Evolutionary conservation across 441 rosid genomes (phyloP).

Genomic region (Breynia disticha): DNA sequence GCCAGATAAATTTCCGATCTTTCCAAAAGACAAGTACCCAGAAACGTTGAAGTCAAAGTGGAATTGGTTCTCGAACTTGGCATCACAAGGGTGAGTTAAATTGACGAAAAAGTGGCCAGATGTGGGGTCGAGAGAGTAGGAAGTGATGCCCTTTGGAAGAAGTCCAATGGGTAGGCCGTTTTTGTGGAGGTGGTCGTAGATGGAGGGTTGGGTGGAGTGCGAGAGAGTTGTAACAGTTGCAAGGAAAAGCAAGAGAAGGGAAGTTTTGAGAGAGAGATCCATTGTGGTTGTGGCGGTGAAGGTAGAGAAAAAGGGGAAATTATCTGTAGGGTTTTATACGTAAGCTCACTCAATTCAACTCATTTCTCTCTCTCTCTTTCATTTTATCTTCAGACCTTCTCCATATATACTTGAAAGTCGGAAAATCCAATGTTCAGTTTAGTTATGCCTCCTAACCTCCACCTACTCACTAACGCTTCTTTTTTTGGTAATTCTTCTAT

Average conservation of each 20-base stretch:
- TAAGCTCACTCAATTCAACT: too few relatives aligned
- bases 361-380: too few relatives aligned
- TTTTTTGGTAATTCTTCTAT: too few relatives aligned
- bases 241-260: slow-evolving; percentile 10
- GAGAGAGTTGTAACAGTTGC: slow-evolving; percentile 9
- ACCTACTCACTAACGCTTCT: too few relatives aligned
- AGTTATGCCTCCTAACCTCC: too few relatives aligned
- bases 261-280: slow-evolving; percentile 3
- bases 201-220: slow-evolving; percentile 13
- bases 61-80: slow-evolving; percentile 59
- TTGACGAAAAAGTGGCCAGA: slow-evolving; percentile 49
- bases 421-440: too few relatives aligned
- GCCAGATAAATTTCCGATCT: slow-evolving; percentile 46
- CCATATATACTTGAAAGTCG: too few relatives aligned
- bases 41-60: slow-evolving; percentile 57
- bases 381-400: too few relatives aligned
- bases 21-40: slow-evolving; percentile 35
- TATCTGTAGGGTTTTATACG: too few relatives aligned
- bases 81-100: slow-evolving; percentile 56
- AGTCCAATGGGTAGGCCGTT: slow-evolving; percentile 68
- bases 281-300: too few relatives aligned
- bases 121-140: slow-evolving; percentile 27
- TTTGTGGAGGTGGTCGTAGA: slow-evolving; percentile 39
- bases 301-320: too few relatives aligned
- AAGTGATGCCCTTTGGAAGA: slow-evolving; percentile 56